Evolutionary conservation across 1,284 basidiomycete species (phyloP).

Genomic region (Macrocystidia cucumis): DNA sequence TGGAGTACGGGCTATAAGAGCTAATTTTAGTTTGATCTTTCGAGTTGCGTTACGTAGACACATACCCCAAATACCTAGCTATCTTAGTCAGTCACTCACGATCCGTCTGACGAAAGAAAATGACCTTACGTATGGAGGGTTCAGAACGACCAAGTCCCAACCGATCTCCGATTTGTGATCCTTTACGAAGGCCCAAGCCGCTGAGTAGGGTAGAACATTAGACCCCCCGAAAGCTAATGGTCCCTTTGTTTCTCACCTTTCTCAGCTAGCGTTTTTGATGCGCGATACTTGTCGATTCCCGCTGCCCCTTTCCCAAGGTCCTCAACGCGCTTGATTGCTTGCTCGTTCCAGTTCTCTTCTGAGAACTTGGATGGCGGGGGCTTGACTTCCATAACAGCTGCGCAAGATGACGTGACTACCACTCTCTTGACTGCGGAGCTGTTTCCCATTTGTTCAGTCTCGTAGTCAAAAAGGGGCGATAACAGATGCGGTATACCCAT

Average conservation of each 20-base stretch:
- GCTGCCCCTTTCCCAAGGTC: constrained; percentile 33
- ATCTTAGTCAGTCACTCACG: too few species aligned
- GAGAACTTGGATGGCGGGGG: constrained; percentile 22
- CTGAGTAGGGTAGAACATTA: constrained; percentile 15
- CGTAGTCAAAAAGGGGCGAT: neutral
- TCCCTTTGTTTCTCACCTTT: constrained; percentile 18
- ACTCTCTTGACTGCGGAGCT: constrained; percentile 42
- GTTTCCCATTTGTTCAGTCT: neutral
- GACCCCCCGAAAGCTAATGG: neutral
- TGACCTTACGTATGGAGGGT: constrained; percentile 31
- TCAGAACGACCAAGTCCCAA: constrained; percentile 36
- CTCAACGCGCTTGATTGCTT: constrained; percentile 34
- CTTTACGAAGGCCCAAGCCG: constrained; percentile 36
- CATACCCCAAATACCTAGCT: constrained; percentile 1
- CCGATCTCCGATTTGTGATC: constrained; percentile 25
- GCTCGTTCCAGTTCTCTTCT: constrained; percentile 56
- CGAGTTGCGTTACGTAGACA: neutral
- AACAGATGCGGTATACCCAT: too few species aligned
- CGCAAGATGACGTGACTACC: constrained; percentile 58
- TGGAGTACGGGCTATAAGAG: constrained; percentile 8
- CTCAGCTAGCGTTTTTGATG: constrained; percentile 41
- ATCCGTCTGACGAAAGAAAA: neutral
- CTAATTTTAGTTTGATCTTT: neutral
- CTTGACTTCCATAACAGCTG: constrained; percentile 35
- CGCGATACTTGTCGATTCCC: constrained; percentile 25